Evolutionary conservation across 805 yeast species (phyloP).

Genomic region (Starmerella apicola): DNA sequence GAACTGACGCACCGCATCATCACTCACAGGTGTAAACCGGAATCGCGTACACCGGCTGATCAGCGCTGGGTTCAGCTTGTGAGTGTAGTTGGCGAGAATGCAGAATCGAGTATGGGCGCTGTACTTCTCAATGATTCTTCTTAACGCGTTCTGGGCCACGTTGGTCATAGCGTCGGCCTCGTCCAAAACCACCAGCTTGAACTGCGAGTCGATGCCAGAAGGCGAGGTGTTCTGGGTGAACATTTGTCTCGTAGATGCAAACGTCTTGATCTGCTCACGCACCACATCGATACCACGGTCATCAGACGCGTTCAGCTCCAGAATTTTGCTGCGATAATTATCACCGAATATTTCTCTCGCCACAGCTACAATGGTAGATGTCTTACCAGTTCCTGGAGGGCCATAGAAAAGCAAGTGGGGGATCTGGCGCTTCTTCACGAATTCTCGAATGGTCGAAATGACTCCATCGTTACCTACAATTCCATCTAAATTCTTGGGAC

Average conservation of each 20-base stretch:
- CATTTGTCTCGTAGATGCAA: constrained; percentile 91
- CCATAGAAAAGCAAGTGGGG: constrained; percentile 93
- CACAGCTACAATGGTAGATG: constrained; percentile 78
- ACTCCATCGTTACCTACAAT: constrained; percentile 86
- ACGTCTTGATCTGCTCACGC: constrained; percentile 88
- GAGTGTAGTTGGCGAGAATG: constrained; percentile 89
- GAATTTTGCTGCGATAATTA: constrained; percentile 72
- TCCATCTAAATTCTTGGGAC: constrained; percentile 74
- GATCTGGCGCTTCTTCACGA: constrained; percentile 66
- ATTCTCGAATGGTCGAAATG: constrained; percentile 70
- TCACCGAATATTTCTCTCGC: constrained; percentile 82
- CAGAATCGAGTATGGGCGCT: constrained; percentile 93
- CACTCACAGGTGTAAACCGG: constrained; percentile 72
- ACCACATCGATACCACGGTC: constrained; percentile 98
- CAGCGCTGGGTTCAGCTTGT: constrained; percentile 89
- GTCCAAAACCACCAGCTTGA: constrained; percentile 82
- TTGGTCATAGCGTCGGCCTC: constrained; percentile 97
- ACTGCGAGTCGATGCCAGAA: constrained; percentile 40
- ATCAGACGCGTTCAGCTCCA: constrained; percentile 93
- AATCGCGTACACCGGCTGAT: constrained; percentile 90
- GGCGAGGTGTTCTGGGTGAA: constrained; percentile 31
- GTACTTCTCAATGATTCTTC: constrained; percentile 88
- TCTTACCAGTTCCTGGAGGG: constrained; percentile 91
- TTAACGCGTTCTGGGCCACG: constrained; percentile 88
- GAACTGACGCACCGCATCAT: constrained; percentile 55